These are phyloP conservation scores for Pichia deserticola DNA, from an alignment of 805 yeast species.

Conservation along the genomic window DNA sequence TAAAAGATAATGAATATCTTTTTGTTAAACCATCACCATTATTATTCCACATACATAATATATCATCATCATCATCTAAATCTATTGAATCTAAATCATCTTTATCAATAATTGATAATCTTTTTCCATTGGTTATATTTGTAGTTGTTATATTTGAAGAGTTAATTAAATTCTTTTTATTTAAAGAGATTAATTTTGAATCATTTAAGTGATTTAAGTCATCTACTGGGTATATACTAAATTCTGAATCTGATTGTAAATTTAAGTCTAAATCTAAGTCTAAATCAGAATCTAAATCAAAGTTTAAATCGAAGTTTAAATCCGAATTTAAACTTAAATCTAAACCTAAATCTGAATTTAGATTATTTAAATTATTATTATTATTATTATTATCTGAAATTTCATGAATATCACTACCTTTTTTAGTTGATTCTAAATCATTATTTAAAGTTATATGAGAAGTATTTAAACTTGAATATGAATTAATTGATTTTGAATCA, in stretches of 20 bases:
- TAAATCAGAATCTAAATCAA: background rate
- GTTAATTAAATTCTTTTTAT: no score
- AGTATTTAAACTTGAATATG: conserved; percentile 1
- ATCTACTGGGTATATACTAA: no score
- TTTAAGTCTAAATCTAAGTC: background rate
- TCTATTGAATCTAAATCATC: conserved; percentile 1
- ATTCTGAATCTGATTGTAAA: background rate
- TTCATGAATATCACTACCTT: background rate
- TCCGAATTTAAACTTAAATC: background rate
- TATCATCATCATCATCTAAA: background rate
- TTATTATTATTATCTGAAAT: background rate
- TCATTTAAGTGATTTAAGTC: no score
- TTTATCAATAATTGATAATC: background rate
- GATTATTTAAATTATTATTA: background rate
- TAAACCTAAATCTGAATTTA: background rate
- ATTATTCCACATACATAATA: background rate
- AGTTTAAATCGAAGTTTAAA: background rate
- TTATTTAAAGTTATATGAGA: background rate
- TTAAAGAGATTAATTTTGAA: no score
- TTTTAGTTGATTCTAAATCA: background rate
- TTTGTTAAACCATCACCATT: background rate
- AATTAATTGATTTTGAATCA: background rate
- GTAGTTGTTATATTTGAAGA: background rate
- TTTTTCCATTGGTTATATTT: no score
- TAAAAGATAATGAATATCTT: conserved; percentile 18